Evolutionary conservation across 331 rosid genomes (phyloP).

Genomic region (Quercus tomentella): DNA sequence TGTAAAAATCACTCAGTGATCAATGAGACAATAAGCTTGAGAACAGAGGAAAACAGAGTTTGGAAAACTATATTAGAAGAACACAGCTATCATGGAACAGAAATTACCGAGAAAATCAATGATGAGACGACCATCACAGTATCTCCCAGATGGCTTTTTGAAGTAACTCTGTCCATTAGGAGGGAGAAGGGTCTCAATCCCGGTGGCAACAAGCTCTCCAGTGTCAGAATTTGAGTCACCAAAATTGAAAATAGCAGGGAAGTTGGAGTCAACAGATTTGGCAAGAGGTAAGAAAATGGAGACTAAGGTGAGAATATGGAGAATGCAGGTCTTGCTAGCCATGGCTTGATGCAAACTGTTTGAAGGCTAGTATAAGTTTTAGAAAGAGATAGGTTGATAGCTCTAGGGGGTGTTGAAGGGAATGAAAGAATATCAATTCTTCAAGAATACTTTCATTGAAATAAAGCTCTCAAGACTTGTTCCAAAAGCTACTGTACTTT

Average conservation of each 20-base stretch:
- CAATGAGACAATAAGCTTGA: not conserved
- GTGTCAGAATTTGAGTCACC: conserved; percentile 95
- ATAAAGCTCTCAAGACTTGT: no score
- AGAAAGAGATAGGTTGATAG: not conserved
- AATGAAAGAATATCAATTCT: no score
- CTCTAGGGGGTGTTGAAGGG: not conserved
- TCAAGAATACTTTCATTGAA: no score
- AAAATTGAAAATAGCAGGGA: conserved; percentile 70
- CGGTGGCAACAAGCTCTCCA: conserved; percentile 59
- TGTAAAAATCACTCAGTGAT: not conserved
- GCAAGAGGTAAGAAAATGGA: conserved; percentile 36
- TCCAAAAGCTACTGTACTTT: no score
- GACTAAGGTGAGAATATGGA: conserved; percentile 30
- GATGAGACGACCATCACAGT: conserved; percentile 77
- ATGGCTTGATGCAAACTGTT: conserved; percentile 19
- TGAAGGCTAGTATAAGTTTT: no score
- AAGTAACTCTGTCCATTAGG: conserved; percentile 72
- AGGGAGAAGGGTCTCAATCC: conserved; percentile 52
- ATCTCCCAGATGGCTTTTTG: conserved; percentile 71
- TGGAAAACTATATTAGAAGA: not conserved
- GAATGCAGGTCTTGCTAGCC: conserved; percentile 35
- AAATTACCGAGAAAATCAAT: conserved; percentile 72
- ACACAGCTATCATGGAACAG: not conserved
- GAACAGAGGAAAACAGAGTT: not conserved
- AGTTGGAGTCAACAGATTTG: conserved; percentile 47